Conservation (phyloP, 2,329 filamentous ascomycete species). For the Colletotrichum sp. region DNA sequence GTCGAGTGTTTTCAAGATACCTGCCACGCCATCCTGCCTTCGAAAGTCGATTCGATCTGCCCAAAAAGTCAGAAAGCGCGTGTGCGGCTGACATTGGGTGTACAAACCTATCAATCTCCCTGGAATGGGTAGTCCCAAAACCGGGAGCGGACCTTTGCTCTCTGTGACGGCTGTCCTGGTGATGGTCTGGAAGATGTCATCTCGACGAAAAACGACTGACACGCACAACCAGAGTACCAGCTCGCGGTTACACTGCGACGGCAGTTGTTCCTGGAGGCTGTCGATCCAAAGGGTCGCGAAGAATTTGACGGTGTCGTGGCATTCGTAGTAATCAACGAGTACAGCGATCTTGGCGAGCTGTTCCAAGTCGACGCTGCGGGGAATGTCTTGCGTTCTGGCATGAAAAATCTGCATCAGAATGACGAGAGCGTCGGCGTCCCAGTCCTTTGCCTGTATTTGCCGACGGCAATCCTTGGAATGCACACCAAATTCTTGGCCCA, state of each 20-base stretch:
- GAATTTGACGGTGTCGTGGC: constrained; percentile 27
- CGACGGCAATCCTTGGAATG: background rate
- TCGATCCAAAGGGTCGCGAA: constrained; percentile 21
- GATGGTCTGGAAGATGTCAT: constrained; percentile 4
- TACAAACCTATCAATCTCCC: too few species aligned
- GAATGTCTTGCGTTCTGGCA: constrained; percentile 24
- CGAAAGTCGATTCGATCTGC: background rate
- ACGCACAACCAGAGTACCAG: constrained; percentile 7
- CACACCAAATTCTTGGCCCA: constrained; percentile 14
- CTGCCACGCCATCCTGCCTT: background rate
- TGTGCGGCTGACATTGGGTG: too few species aligned
- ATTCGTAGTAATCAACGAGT: constrained; percentile 32
- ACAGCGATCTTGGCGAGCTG: constrained; percentile 29
- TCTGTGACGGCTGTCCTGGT: constrained; percentile 13
- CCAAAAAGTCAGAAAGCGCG: too few species aligned
- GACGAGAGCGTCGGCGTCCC: constrained; percentile 31
- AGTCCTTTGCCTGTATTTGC: constrained; percentile 11
- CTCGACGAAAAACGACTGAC: constrained; percentile 20
- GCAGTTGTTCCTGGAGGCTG: background rate
- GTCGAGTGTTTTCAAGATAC: background rate
- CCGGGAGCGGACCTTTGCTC: background rate
- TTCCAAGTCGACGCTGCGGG: constrained; percentile 24
- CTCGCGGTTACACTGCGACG: constrained; percentile 4
- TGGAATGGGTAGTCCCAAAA: background rate
- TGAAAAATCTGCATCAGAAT: constrained; percentile 34